A percentile compares a stretch with the other conserved stretches of the same genome.
These are phyloP conservation scores for Colletotrichum zoysiae DNA, from an alignment of 2,329 filamentous ascomycete species.

Conservation along the genomic window DNA sequence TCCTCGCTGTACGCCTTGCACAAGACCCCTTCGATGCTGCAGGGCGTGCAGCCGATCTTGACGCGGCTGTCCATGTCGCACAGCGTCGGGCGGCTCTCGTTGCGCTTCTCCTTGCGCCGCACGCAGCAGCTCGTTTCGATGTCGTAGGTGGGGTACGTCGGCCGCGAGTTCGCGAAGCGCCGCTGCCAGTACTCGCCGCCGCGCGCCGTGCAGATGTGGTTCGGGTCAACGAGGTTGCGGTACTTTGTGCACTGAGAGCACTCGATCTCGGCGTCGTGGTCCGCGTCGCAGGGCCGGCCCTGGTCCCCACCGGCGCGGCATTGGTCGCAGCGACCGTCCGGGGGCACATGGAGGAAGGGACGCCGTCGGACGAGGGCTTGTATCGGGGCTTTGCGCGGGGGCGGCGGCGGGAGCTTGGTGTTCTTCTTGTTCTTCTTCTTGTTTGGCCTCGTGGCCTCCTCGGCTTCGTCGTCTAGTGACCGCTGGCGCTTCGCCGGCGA, in stretches of 20 bases:
- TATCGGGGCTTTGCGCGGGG: neutral
- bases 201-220: conserved; percentile 32
- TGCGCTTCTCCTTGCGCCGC: conserved; percentile 19
- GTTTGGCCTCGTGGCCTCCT: too few species aligned
- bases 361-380: conserved; percentile 8
- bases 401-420: neutral
- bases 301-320: conserved; percentile 22
- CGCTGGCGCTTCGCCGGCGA: neutral
- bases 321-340: conserved; percentile 24
- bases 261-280: conserved; percentile 36
- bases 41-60: conserved; percentile 36
- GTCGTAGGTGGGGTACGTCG: conserved; percentile 22
- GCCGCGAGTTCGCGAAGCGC: conserved; percentile 37
- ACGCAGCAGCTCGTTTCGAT: conserved; percentile 26
- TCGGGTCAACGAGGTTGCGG: conserved; percentile 33
- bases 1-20: conserved; percentile 27
- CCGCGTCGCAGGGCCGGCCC: conserved; percentile 27
- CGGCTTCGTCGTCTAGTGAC: neutral
- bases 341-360: neutral
- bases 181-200: conserved; percentile 33
- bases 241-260: conserved; percentile 36
- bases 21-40: conserved; percentile 2
- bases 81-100: neutral
- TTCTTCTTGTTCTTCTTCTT: neutral
- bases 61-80: conserved; percentile 39